These are phyloP conservation scores for Globisporangium megalacanthum DNA, from an alignment of 352 stramenopile species.

Conservation along the genomic window DNA sequence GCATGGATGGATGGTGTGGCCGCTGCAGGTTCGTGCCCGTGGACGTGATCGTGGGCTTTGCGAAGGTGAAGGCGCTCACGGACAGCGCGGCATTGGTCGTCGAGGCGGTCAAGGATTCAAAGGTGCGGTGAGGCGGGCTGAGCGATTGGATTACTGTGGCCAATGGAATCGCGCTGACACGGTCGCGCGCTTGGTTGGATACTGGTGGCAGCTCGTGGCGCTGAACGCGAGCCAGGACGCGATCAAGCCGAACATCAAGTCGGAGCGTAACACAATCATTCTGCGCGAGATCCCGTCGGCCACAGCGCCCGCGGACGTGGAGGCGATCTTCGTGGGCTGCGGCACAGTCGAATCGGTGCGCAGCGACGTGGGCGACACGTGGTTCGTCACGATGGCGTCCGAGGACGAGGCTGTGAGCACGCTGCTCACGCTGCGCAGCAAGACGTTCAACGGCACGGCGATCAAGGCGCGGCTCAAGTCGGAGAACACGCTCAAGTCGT, in stretches of 20 bases:
- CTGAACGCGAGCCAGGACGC: slow-evolving; percentile 78
- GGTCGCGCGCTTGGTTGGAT: neutral
- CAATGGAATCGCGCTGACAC: neutral
- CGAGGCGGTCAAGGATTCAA: slow-evolving; percentile 65
- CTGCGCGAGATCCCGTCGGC: slow-evolving; percentile 88
- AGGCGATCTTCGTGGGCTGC: slow-evolving; percentile 82
- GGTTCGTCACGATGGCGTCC: slow-evolving; percentile 89
- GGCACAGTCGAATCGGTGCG: slow-evolving; percentile 75
- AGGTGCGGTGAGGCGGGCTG: slow-evolving; percentile 10
- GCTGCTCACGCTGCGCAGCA: slow-evolving; percentile 80
- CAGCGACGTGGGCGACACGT: slow-evolving; percentile 92
- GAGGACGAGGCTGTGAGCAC: slow-evolving; percentile 85
- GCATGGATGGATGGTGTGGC: neutral
- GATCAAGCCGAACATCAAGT: slow-evolving; percentile 92
- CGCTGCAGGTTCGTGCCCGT: slow-evolving; percentile 69
- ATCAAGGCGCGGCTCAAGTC: slow-evolving; percentile 92
- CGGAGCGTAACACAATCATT: slow-evolving; percentile 92
- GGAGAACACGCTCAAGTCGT: slow-evolving; percentile 90
- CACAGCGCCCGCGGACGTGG: slow-evolving; percentile 77
- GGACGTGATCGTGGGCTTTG: slow-evolving; percentile 77
- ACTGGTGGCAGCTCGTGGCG: slow-evolving; percentile 40
- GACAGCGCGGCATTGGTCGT: slow-evolving; percentile 53
- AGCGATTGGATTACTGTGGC: neutral
- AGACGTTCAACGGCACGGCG: slow-evolving; percentile 85
- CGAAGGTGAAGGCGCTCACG: slow-evolving; percentile 85